phyloP scores from a whole-genome alignment of 306 rosid species.

The Cucumis hystrix region DNA sequence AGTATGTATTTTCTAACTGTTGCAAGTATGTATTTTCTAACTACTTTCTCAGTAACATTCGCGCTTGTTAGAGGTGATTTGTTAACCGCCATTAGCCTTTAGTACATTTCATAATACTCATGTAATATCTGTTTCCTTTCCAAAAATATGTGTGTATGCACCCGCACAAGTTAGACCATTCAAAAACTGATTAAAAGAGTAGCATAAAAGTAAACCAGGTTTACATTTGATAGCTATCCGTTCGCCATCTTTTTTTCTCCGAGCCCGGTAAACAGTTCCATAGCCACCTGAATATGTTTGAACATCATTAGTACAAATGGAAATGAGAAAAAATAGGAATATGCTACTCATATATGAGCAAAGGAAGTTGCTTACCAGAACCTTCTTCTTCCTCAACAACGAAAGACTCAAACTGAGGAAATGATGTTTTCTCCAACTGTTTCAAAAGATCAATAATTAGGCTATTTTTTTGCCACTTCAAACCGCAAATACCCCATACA shows the following conservation, averaged over 20 bases:
- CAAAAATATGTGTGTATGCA: too few relatives aligned
- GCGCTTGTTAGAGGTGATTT: background rate
- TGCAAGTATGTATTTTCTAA: background rate
- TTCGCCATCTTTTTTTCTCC: conserved; percentile 20
- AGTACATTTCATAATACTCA: background rate
- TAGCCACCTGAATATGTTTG: conserved; percentile 22
- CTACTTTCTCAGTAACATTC: background rate
- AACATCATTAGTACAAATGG: background rate
- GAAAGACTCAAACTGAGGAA: conserved; percentile 18
- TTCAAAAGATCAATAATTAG: conserved; percentile 10
- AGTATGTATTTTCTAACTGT: background rate
- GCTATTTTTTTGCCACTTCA: background rate
- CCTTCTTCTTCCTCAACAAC: conserved; percentile 31
- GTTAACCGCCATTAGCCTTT: background rate
- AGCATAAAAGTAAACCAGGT: background rate
- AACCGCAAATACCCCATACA: background rate
- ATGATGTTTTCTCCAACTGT: conserved; percentile 12
- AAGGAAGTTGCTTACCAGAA: conserved; percentile 15
- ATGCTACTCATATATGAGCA: background rate
- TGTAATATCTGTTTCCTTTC: background rate
- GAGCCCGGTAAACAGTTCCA: conserved; percentile 28
- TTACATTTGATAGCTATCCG: conserved; percentile 22
- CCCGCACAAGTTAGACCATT: background rate
- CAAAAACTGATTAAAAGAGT: background rate
- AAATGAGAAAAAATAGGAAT: background rate